phyloP scores from a whole-genome alignment of 2,329 filamentous ascomycete genomes.

The Torrubiella hemipterigena region DNA sequence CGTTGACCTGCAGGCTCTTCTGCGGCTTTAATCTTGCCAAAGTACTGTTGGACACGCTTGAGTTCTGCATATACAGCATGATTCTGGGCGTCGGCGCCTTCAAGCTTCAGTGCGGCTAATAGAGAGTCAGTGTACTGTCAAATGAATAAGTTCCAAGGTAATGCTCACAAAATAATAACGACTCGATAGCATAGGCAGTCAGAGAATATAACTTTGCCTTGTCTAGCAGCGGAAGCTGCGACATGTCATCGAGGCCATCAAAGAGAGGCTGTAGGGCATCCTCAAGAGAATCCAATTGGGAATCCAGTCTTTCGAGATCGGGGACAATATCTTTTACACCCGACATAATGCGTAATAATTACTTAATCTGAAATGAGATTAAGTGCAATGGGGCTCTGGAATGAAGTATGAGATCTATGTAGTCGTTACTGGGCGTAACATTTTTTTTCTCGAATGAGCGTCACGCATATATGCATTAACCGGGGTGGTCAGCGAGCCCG shows the following conservation, averaged over 20 bases:
- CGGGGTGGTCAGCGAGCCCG: too few species aligned
- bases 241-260: slow-evolving; percentile 50
- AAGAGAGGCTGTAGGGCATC: slow-evolving; percentile 64
- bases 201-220: slow-evolving; percentile 90
- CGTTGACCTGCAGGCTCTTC: slow-evolving; percentile 51
- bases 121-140: neutral
- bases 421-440: too few species aligned
- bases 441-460: too few species aligned
- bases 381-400: too few species aligned
- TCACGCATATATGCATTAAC: too few species aligned
- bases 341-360: too few species aligned
- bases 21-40: slow-evolving; percentile 73
- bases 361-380: too few species aligned
- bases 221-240: slow-evolving; percentile 82
- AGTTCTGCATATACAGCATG: slow-evolving; percentile 82
- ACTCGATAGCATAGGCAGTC: slow-evolving; percentile 79
- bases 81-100: slow-evolving; percentile 68
- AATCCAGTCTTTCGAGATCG: slow-evolving; percentile 62
- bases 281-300: slow-evolving; percentile 69
- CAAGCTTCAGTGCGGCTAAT: slow-evolving; percentile 61
- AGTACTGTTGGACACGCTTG: slow-evolving; percentile 78
- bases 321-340: slow-evolving; percentile 46
- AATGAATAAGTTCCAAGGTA: neutral
- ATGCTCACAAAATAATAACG: slow-evolving; percentile 67
- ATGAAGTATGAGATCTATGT: too few species aligned